These are phyloP conservation scores for Miscanthus lutarioriparius DNA, from an alignment of 176 grass and related monocot species.

Conservation along the genomic window DNA sequence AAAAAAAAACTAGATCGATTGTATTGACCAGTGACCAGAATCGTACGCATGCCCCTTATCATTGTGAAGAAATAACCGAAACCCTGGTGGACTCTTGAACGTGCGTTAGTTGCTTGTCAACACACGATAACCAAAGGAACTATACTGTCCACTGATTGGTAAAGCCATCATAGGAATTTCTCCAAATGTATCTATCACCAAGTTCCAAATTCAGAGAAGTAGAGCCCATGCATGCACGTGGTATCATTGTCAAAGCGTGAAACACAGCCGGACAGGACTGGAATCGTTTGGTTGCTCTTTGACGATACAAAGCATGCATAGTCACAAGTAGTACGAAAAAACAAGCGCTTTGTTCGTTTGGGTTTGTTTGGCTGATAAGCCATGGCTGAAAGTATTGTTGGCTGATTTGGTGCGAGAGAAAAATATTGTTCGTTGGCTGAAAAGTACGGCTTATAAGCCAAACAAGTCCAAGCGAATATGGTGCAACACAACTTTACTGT, in stretches of 20 bases:
- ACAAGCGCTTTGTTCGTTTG: no score
- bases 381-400: no score
- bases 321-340: neutral
- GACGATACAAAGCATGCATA: neutral
- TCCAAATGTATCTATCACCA: neutral
- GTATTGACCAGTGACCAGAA: neutral
- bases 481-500: no score
- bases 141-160: neutral
- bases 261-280: neutral
- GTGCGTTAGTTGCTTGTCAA: conserved; percentile 20
- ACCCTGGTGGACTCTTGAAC: conserved; percentile 13
- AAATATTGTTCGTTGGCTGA: no score
- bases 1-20: neutral
- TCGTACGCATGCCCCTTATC: neutral
- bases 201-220: neutral
- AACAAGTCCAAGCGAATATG: no score
- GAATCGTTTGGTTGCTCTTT: neutral
- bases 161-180: neutral
- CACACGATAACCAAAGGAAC: neutral
- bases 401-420: no score
- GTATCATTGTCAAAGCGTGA: conserved; percentile 15
- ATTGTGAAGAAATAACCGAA: conserved; percentile 18
- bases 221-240: neutral
- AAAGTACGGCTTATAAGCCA: no score
- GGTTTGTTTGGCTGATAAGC: no score